A percentile compares a stretch with the other conserved stretches of the same genome.
These are phyloP conservation scores for Thymus quinquecostatus DNA, from an alignment of 257 asterid genomes.

Conservation along the genomic window DNA sequence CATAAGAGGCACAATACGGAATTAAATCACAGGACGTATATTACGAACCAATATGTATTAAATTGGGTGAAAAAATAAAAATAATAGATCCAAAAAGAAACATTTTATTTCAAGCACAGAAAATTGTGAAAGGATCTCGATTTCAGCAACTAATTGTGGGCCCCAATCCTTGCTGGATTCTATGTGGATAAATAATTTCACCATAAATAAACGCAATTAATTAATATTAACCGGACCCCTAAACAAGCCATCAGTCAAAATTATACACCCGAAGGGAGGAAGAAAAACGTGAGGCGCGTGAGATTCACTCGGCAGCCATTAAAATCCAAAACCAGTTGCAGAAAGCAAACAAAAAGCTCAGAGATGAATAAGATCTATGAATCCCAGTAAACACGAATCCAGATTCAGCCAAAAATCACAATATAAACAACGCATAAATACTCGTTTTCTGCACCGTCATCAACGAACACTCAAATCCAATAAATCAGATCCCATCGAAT, in stretches of 20 bases:
- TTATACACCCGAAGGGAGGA: conserved; percentile 4
- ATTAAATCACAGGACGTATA: no score
- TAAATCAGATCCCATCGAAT: background rate
- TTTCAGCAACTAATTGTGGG: conserved; percentile 32
- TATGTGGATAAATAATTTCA: conserved; percentile 22
- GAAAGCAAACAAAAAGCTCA: background rate
- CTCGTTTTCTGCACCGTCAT: background rate
- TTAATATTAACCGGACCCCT: background rate
- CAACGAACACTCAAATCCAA: background rate
- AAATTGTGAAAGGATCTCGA: conserved; percentile 8
- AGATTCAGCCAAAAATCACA: conserved; percentile 19
- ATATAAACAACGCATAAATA: background rate
- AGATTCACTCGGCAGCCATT: conserved; percentile 34
- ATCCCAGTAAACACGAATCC: conserved; percentile 26
- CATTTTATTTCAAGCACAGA: background rate
- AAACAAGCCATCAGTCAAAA: conserved; percentile 21
- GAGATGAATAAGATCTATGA: conserved; percentile 2
- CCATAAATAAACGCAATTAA: conserved; percentile 8
- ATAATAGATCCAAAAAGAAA: no score
- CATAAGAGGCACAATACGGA: no score
- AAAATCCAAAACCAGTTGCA: conserved; percentile 20
- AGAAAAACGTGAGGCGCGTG: conserved; percentile 30
- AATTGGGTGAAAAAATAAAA: background rate
- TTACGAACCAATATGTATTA: background rate
- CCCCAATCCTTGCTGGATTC: conserved; percentile 28